Conservation (phyloP, 176 grass and related monocot genomes). For the Oryza longistaminata region DNA sequence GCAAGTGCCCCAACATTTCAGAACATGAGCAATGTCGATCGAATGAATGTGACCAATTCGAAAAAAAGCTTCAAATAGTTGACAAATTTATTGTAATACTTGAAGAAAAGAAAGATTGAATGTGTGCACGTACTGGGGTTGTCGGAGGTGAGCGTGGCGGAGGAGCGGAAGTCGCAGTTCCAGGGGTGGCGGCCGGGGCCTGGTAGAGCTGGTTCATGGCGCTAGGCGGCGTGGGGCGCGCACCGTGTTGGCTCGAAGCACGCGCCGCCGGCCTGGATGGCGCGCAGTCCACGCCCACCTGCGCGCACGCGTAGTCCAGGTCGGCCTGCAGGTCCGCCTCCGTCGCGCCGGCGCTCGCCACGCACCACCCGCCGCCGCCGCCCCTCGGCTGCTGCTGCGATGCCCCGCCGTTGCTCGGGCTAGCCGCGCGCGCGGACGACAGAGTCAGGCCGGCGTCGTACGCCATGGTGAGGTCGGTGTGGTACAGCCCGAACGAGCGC, state of each 20-base stretch:
- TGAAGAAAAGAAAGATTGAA: no score
- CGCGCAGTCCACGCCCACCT: conserved; percentile 72
- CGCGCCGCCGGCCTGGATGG: conserved; percentile 72
- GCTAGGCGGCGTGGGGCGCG: conserved; percentile 84
- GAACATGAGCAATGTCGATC: conserved; percentile 7
- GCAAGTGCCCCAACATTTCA: neutral
- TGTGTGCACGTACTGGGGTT: conserved; percentile 72
- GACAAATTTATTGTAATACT: neutral
- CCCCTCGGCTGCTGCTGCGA: conserved; percentile 10
- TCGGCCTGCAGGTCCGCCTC: conserved; percentile 71
- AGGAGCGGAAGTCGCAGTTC: conserved; percentile 85
- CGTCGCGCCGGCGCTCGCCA: conserved; percentile 60
- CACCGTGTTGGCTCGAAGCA: conserved; percentile 88
- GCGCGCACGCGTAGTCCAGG: conserved; percentile 86
- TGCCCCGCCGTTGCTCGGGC: neutral
- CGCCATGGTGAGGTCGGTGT: conserved; percentile 63
- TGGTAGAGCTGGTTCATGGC: conserved; percentile 98
- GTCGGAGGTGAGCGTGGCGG: conserved; percentile 62
- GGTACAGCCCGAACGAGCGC: conserved; percentile 85
- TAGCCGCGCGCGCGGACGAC: neutral
- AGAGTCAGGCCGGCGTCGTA: conserved; percentile 74
- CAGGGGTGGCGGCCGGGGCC: conserved; percentile 55
- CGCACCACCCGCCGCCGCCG: conserved; percentile 67
- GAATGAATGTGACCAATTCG: neutral
- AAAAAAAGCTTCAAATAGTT: neutral